Evolutionary conservation across 140 eudicot species (phyloP).

Genomic region (Anethum foeniculum): DNA sequence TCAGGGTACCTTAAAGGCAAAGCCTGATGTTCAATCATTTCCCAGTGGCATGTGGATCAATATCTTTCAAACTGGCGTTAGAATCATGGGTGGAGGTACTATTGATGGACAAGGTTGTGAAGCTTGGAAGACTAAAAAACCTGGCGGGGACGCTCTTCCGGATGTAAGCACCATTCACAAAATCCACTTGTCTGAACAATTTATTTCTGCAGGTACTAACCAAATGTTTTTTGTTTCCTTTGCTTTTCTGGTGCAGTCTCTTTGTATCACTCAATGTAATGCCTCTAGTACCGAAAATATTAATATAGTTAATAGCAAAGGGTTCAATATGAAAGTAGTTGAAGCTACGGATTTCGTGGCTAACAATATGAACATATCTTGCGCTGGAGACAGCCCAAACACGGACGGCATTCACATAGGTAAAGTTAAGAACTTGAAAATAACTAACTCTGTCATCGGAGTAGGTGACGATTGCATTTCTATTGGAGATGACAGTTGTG

Average conservation of each 20-base stretch:
- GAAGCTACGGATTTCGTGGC: conserved; percentile 12
- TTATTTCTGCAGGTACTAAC: neutral
- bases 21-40: conserved; percentile 3
- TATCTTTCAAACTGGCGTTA: conserved; percentile 15
- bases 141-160: neutral
- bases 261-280: conserved; percentile 10
- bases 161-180: neutral
- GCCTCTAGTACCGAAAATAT: conserved; percentile 5
- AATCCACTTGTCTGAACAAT: no score
- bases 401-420: conserved; percentile 46
- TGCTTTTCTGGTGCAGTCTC: conserved; percentile 16
- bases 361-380: conserved; percentile 12
- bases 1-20: conserved; percentile 29
- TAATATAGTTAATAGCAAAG: conserved; percentile 28
- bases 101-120: conserved; percentile 23
- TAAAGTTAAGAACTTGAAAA: neutral
- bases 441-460: conserved; percentile 21
- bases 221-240: no score
- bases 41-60: conserved; percentile 22
- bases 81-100: conserved; percentile 30
- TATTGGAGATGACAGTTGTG: conserved; percentile 26
- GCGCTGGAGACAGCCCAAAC: conserved; percentile 41
- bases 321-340: conserved; percentile 26
- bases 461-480: conserved; percentile 36
- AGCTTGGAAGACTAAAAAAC: conserved; percentile 11